Conservation (phyloP, 768 basidiomycete genomes). For the Lentinus tigrinus region DNA sequence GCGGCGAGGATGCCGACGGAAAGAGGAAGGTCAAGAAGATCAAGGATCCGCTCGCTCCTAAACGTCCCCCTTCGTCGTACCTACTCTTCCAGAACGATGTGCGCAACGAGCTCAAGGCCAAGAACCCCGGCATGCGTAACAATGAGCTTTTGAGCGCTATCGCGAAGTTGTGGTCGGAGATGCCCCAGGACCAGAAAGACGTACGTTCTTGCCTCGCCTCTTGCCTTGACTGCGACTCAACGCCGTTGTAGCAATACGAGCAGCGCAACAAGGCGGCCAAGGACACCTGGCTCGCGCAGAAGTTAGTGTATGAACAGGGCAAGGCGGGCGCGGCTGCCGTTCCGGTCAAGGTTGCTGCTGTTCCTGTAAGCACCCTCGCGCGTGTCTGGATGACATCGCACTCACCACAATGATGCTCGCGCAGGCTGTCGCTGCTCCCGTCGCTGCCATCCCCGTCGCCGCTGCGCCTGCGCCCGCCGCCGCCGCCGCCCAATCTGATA, state of each 20-base stretch:
- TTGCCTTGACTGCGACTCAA: neutral
- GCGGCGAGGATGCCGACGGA: slow-evolving; percentile 20
- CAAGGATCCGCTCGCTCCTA: slow-evolving; percentile 92
- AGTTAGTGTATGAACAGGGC: slow-evolving; percentile 63
- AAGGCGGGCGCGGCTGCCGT: slow-evolving; percentile 40
- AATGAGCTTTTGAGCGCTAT: slow-evolving; percentile 72
- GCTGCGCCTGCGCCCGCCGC: neutral
- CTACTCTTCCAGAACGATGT: slow-evolving; percentile 93
- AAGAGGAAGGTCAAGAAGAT: slow-evolving; percentile 61
- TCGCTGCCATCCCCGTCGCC: neutral
- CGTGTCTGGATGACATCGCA: neutral
- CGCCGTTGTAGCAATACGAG: slow-evolving; percentile 47
- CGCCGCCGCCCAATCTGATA: neutral
- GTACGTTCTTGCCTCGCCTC: slow-evolving; percentile 46
- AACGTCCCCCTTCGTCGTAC: slow-evolving; percentile 90
- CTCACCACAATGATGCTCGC: neutral
- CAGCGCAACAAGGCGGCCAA: slow-evolving; percentile 57
- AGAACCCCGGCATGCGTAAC: slow-evolving; percentile 65
- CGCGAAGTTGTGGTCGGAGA: slow-evolving; percentile 67
- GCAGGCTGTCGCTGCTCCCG: neutral
- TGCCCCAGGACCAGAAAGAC: slow-evolving; percentile 69
- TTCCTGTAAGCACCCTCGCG: neutral
- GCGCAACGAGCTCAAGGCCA: slow-evolving; percentile 66
- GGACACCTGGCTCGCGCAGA: slow-evolving; percentile 58
- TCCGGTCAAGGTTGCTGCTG: neutral